Base-by-base conservation (phyloP, 805 yeast genomes). In the Hanseniaspora occidentalis region DNA sequence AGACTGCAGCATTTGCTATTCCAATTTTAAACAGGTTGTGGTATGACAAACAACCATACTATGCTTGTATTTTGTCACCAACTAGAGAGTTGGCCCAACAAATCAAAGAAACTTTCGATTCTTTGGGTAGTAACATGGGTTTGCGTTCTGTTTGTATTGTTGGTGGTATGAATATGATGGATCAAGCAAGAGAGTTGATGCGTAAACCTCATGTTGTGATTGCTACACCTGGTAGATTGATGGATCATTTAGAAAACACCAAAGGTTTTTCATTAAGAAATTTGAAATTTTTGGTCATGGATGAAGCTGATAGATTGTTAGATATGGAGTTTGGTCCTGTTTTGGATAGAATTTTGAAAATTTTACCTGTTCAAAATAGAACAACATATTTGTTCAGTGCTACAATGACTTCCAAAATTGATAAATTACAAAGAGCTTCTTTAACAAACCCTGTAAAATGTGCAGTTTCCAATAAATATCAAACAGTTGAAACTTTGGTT, bases 141-240 rank as follows among this genome's bases (percentile, higher is more conserved):
- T 72, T 89, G n/a, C 70, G 94, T 52, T 70, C 89, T 18, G 78
- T 78, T 3, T 86, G 94, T 43, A 74, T 89, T 47, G 96, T 92
- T 27, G 98, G 98, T 50, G 98, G 98, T 46, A 88, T 92, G 89
- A 95, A 85, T 57, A 82, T 84, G 83, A 85, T 92, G 92, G 95
- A 86, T 50, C 98, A 89, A 62, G 92, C 96, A 0, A 72, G 94
- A 45, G 96, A 92, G 47, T 69, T 89, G 51, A 82, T 84, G 81
- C 74, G 92, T 50, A 86, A 84, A 52, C 98, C 98, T 3, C 98
- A 89, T 56, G 73, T 89, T 36, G 73, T 89, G 42, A 94, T 89
- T 45, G 97, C 97, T 17, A 92, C 98, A 0, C 97, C 98, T 0
- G 95, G 95, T 39, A 70, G 95, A 59, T 66, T 88, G 44, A 77